These are phyloP conservation scores for Globisporangium viniferum DNA, from an alignment of 352 stramenopile genomes.

Conservation along the genomic window DNA sequence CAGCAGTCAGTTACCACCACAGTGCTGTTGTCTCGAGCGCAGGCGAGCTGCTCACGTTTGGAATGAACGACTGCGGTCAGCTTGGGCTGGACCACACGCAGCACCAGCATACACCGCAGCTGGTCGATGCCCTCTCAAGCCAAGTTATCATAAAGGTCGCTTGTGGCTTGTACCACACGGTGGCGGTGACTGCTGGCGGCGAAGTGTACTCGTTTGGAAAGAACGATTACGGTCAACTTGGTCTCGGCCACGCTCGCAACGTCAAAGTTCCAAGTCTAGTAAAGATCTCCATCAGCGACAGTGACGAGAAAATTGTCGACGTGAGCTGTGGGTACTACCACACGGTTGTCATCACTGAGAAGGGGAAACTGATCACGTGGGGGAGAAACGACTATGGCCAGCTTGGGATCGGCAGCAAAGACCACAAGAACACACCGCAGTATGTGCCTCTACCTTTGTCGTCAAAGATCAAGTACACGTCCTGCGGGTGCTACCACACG, in stretches of 20 bases:
- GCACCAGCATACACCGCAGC: constrained; percentile 82
- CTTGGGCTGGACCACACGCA: constrained; percentile 80
- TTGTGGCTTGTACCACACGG: constrained; percentile 82
- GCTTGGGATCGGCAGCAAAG: constrained; percentile 84
- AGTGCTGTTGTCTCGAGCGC: constrained; percentile 76
- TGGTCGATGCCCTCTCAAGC: constrained; percentile 65
- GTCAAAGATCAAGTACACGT: constrained; percentile 71
- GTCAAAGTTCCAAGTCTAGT: constrained; percentile 70
- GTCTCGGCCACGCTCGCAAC: constrained; percentile 74
- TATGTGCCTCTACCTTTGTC: constrained; percentile 76
- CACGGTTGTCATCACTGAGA: constrained; percentile 72
- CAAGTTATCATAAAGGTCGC: constrained; percentile 70
- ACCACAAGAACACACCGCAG: constrained; percentile 82
- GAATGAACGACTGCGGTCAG: constrained; percentile 88
- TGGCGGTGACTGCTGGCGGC: constrained; percentile 54
- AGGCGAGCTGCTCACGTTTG: constrained; percentile 80
- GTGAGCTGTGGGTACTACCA: constrained; percentile 87
- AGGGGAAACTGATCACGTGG: constrained; percentile 84
- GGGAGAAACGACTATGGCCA: constrained; percentile 86
- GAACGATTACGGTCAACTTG: constrained; percentile 86
- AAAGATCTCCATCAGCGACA: constrained; percentile 61
- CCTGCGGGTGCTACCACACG: constrained; percentile 84
- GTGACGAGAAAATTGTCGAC: constrained; percentile 72
- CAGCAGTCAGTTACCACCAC: constrained; percentile 85
- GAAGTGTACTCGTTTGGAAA: constrained; percentile 85